Evolutionary conservation across 1,139 yeast species (phyloP).

Genomic region (Zygoascus hellenicus): DNA sequence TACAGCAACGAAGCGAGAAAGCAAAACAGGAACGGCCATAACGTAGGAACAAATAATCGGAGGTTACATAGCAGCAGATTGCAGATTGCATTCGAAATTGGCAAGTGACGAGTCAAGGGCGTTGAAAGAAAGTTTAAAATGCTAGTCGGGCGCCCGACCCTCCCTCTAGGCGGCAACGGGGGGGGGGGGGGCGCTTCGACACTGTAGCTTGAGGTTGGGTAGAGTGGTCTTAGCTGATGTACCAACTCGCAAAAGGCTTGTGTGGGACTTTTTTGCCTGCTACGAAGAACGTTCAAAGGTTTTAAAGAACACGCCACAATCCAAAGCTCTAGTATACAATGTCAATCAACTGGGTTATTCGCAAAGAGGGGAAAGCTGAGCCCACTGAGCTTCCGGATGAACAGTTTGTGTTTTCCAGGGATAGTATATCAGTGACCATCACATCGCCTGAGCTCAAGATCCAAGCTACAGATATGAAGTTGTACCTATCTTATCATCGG

Average conservation of each 20-base stretch:
- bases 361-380: conserved; percentile 8
- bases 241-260: no score
- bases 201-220: no score
- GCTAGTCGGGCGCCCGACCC: no score
- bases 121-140: no score
- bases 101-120: no score
- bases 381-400: conserved; percentile 26
- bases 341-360: conserved; percentile 28
- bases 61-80: no score
- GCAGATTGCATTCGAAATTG: no score
- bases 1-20: neutral
- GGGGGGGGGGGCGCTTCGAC: no score
- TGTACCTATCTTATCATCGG: conserved; percentile 20
- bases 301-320: neutral
- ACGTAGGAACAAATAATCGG: neutral
- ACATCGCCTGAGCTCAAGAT: conserved; percentile 6
- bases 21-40: neutral
- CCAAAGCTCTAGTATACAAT: conserved; percentile 11
- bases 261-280: no score
- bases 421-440: conserved; percentile 3
- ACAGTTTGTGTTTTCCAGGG: conserved; percentile 14
- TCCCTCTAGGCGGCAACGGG: no score
- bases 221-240: no score
- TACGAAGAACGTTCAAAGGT: no score
- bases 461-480: conserved; percentile 10